Base-by-base conservation (phyloP, 1,284 basidiomycete species). In the Trametes sp. region DNA sequence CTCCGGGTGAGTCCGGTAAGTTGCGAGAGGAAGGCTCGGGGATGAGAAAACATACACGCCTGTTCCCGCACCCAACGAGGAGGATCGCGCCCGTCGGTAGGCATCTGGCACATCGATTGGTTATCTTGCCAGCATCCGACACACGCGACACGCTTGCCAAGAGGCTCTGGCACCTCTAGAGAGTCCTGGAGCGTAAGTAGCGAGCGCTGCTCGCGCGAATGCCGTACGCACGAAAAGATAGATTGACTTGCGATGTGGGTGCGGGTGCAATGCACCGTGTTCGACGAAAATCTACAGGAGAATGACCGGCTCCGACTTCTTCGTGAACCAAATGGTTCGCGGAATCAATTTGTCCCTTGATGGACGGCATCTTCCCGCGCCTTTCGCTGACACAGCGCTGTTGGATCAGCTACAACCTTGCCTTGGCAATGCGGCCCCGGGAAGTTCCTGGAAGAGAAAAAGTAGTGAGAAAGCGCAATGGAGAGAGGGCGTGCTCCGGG, bases 261-360 rank as follows among this genome's bases (percentile, higher is more conserved):
- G 21, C 65, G 65, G 62, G 56, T 61, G 62, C 62, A 59, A 33
- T 63, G 5, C 31, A 8, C 16, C 11, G 41, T 11, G 28, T 28
- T 38, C 36, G 31, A 51, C 36, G 55, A 55, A 61, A 58, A 58
- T 60, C 54, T 48, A 26, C 31, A 31, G 19, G 49, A 42, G 54
- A 58, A 57, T 54, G 44, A 50, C 65, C 65, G 65, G 65, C 55
- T 44, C 29, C 45, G 42, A 52, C 62, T 59, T 60, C 61, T 63
- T 66, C 48, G 59, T 54, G 59, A 50, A 66, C 62, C 62, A 57
- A 66, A 63, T 57, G 65, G 62, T 66, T 66, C 65, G 65, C 65
- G 65, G 65, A 66, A 63, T 42, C 62, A 62, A 59, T 63, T 28
- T 53, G 49, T 33, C 49, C 54, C 54, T 45, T 49, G 54, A 54